Percentiles rank a stretch among this genome's conserved stretches.
Evolutionary conservation across 768 basidiomycete species (phyloP).

Genomic region (Suillus variegatus): DNA sequence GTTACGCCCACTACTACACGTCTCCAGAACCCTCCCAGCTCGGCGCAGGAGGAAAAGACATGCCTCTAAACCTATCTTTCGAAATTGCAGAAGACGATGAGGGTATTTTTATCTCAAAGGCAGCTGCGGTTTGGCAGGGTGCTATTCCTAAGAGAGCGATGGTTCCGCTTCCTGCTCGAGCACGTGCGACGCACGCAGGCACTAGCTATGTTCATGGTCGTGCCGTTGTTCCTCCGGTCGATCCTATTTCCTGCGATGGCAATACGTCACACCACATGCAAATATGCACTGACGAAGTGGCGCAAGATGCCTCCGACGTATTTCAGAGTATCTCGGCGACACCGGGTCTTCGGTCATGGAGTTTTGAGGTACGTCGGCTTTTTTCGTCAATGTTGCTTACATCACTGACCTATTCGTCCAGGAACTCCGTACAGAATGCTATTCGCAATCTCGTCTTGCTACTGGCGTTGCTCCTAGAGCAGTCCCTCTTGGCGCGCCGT

Average conservation of each 20-base stretch:
- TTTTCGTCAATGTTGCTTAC: neutral
- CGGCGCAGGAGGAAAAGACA: neutral
- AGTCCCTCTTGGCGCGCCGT: slow-evolving; percentile 13
- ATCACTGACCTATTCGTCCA: neutral
- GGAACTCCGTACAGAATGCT: slow-evolving; percentile 32
- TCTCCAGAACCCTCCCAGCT: neutral
- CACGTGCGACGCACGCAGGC: neutral
- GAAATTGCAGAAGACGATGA: slow-evolving; percentile 7
- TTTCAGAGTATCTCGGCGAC: slow-evolving; percentile 31
- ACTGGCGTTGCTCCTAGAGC: slow-evolving; percentile 22
- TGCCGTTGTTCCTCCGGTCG: neutral
- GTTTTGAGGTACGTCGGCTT: slow-evolving; percentile 28
- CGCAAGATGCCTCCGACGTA: neutral
- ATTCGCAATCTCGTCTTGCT: slow-evolving; percentile 30
- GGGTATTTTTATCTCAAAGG: slow-evolving; percentile 5
- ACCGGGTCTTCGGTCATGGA: slow-evolving; percentile 24
- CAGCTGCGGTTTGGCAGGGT: slow-evolving; percentile 5
- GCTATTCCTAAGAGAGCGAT: slow-evolving; percentile 4
- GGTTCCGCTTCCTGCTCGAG: slow-evolving; percentile 2
- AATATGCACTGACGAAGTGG: slow-evolving; percentile 4
- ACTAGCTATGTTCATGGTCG: neutral
- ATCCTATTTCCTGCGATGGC: neutral
- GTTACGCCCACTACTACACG: slow-evolving; percentile 5
- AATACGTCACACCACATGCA: slow-evolving; percentile 1
- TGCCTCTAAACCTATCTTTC: neutral